Conservation (phyloP, 352 stramenopile genomes). For the Blastocystis sp. region DNA sequence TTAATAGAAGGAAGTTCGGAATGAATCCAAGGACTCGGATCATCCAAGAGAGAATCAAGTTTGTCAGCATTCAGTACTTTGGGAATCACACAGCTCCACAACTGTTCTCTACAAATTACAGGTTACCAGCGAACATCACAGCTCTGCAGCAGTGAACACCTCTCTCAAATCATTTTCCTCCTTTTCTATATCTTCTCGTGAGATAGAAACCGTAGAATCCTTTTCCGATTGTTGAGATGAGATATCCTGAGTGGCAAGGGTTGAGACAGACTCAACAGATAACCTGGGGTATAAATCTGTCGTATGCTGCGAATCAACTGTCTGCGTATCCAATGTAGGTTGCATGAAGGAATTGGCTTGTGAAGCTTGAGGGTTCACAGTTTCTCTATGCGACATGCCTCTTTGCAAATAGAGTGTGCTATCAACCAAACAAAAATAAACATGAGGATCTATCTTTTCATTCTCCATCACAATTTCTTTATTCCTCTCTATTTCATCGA, state of each 20-base stretch:
- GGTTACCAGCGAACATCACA: background rate
- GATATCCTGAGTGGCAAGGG: background rate
- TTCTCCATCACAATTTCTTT: background rate
- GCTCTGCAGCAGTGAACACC: background rate
- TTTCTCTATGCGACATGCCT: background rate
- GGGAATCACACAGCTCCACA: background rate
- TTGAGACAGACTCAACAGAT: background rate
- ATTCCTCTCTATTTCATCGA: background rate
- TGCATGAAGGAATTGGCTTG: background rate
- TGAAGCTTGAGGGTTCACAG: background rate
- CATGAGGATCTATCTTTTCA: background rate
- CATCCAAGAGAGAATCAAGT: background rate
- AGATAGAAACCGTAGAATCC: background rate
- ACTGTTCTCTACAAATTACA: background rate
- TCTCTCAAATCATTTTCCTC: background rate
- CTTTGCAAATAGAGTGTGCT: background rate
- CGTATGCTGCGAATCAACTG: too few species aligned
- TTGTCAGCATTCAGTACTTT: background rate
- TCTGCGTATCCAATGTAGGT: background rate
- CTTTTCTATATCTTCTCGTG: background rate
- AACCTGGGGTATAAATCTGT: background rate
- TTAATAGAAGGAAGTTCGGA: background rate
- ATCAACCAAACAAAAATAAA: slow-evolving; percentile 16
- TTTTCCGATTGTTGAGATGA: background rate
- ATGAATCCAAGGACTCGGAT: background rate